Evolutionary conservation across 2,329 filamentous ascomycete genomes (phyloP).

Genomic region (Ceratocystiopsis minuta): DNA sequence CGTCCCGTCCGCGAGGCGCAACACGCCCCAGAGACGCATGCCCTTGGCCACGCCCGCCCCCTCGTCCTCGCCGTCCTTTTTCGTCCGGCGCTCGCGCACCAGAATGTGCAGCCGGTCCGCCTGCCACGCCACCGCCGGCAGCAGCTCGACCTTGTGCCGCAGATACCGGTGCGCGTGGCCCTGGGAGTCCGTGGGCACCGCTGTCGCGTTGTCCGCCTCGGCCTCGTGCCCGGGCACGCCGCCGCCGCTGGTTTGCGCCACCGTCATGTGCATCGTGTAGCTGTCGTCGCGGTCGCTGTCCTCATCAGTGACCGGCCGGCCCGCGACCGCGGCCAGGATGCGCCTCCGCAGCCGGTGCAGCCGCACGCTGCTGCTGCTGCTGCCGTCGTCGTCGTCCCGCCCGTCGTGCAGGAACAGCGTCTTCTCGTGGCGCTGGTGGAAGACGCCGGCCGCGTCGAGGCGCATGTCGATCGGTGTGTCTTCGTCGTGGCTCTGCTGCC

Average conservation of each 20-base stretch:
- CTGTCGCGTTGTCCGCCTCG: background rate
- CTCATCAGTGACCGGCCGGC: background rate
- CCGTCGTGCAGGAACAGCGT: conserved; percentile 28
- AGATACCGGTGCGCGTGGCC: conserved; percentile 30
- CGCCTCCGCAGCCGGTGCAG: conserved; percentile 18
- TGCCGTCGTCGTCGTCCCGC: conserved; percentile 2
- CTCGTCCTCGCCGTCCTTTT: background rate
- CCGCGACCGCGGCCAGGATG: conserved; percentile 19
- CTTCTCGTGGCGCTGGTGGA: conserved; percentile 28
- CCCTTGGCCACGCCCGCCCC: conserved; percentile 15
- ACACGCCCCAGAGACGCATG: conserved; percentile 40
- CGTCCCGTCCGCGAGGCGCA: conserved; percentile 18
- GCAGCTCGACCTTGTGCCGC: conserved; percentile 29
- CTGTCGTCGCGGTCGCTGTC: conserved; percentile 1
- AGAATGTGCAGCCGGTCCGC: conserved; percentile 32
- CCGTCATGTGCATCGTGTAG: conserved; percentile 36
- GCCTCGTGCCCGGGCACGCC: background rate
- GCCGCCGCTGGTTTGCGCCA: conserved; percentile 34
- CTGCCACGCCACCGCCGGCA: conserved; percentile 31
- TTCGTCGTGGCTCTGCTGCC: too few relatives aligned
- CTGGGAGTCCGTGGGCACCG: conserved; percentile 29
- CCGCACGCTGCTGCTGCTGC: background rate
- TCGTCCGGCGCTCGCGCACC: conserved; percentile 23
- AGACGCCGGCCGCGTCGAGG: conserved; percentile 26
- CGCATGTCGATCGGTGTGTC: conserved; percentile 9